These are phyloP conservation scores for Boletus fagicola DNA, from an alignment of 768 basidiomycete species.

Conservation along the genomic window DNA sequence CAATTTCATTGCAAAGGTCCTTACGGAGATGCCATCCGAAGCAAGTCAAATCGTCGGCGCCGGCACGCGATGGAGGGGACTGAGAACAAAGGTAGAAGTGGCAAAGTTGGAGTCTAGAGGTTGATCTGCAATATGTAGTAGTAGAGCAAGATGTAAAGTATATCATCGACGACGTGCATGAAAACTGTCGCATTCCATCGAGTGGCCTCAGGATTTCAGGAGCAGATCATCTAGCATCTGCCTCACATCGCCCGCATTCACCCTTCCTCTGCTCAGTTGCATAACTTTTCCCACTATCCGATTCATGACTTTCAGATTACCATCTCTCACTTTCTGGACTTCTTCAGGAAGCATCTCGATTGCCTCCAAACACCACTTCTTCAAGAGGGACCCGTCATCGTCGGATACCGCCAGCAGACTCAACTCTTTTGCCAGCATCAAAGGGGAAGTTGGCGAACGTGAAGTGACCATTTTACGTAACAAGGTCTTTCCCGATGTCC, in stretches of 20 bases:
- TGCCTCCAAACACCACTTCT: conserved; percentile 57
- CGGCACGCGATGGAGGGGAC: conserved; percentile 81
- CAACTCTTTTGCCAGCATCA: conserved; percentile 48
- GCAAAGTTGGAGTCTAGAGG: conserved; percentile 21
- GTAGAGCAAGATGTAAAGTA: conserved; percentile 1
- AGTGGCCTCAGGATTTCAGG: background rate
- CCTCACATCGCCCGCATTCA: conserved; percentile 64
- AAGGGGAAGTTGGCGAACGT: conserved; percentile 36
- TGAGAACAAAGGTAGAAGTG: conserved; percentile 66
- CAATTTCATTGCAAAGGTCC: conserved; percentile 72
- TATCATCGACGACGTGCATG: background rate
- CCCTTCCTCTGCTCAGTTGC: conserved; percentile 72
- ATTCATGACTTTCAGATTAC: conserved; percentile 74
- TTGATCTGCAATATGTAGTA: conserved; percentile 3
- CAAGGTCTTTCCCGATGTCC: conserved; percentile 74
- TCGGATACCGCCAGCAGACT: conserved; percentile 43
- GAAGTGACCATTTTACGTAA: conserved; percentile 67
- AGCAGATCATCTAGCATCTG: conserved; percentile 50
- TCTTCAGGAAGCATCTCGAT: conserved; percentile 67
- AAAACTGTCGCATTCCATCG: no score
- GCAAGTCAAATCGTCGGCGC: conserved; percentile 61
- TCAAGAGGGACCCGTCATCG: conserved; percentile 41
- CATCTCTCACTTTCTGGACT: conserved; percentile 59
- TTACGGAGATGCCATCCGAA: conserved; percentile 60
- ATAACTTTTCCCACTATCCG: conserved; percentile 58